phyloP scores from a whole-genome alignment of 176 grass and related monocot genomes.

The Rhynchospora tenuis region DNA sequence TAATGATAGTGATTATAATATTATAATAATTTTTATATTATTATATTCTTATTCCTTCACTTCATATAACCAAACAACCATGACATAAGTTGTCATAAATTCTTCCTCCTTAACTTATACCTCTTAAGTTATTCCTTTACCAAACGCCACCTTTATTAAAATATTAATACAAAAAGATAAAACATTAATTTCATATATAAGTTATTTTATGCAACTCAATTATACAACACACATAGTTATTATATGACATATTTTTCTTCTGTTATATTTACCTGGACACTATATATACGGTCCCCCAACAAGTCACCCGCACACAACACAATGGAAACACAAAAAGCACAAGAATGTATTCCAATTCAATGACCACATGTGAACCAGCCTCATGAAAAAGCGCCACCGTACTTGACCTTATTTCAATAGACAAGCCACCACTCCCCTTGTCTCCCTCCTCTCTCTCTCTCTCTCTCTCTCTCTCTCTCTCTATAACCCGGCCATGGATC shows the following conservation, averaged over 20 bases:
- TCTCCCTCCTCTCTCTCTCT: neutral
- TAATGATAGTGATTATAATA: too few species aligned
- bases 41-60: too few species aligned
- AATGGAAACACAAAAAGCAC: neutral
- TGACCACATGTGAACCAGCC: conserved; percentile 11
- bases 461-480: conserved; percentile 2
- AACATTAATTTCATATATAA: too few species aligned
- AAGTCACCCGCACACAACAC: neutral
- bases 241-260: neutral
- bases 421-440: neutral
- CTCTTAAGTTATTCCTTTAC: too few species aligned
- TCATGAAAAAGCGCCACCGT: conserved; percentile 1
- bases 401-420: conserved; percentile 23
- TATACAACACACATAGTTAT: too few species aligned
- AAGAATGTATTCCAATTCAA: conserved; percentile 12
- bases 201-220: too few species aligned
- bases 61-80: too few species aligned
- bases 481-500: neutral
- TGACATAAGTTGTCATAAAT: too few species aligned
- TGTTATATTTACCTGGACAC: neutral
- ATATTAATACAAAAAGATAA: too few species aligned
- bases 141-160: too few species aligned
- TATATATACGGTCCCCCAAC: neutral
- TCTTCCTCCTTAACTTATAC: too few species aligned
- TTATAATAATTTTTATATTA: too few species aligned